These are phyloP conservation scores for Fusarium nygamai DNA, from an alignment of 2,329 filamentous ascomycete species.

Conservation along the genomic window DNA sequence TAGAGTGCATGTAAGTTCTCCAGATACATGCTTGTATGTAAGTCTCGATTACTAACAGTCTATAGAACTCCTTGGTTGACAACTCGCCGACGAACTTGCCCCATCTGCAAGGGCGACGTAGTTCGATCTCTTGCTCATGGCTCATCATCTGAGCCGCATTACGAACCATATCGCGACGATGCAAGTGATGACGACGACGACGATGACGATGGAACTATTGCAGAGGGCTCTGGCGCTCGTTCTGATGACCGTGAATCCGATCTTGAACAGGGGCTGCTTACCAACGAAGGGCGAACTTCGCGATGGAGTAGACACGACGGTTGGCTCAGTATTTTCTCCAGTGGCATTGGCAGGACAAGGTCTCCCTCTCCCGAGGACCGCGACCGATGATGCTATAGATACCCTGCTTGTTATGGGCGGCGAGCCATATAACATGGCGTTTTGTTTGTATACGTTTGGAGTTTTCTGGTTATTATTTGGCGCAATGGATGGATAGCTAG, in stretches of 20 bases:
- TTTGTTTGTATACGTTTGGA: constrained; percentile 31
- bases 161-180: constrained; percentile 66
- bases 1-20: constrained; percentile 91
- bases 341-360: constrained; percentile 37
- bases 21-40: background rate
- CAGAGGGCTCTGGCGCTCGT: constrained; percentile 48
- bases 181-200: constrained; percentile 56
- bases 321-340: constrained; percentile 54
- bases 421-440: constrained; percentile 16
- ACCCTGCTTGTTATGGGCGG: background rate
- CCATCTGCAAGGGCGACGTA: constrained; percentile 98
- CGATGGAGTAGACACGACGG: constrained; percentile 44
- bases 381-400: constrained; percentile 21
- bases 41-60: constrained; percentile 20
- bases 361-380: constrained; percentile 44
- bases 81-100: constrained; percentile 93
- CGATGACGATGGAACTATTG: constrained; percentile 51
- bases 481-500: constrained; percentile 14
- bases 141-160: constrained; percentile 60
- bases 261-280: constrained; percentile 55
- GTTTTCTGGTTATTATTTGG: constrained; percentile 21
- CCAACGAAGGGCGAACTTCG: constrained; percentile 33
- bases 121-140: constrained; percentile 73
- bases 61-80: constrained; percentile 93
- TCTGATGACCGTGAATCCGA: constrained; percentile 50